Percentiles rank a stretch among this genome's conserved stretches.
These are phyloP conservation scores for Amaranthus tricolor DNA, from an alignment of 179 eudicot species.

Conservation along the genomic window DNA sequence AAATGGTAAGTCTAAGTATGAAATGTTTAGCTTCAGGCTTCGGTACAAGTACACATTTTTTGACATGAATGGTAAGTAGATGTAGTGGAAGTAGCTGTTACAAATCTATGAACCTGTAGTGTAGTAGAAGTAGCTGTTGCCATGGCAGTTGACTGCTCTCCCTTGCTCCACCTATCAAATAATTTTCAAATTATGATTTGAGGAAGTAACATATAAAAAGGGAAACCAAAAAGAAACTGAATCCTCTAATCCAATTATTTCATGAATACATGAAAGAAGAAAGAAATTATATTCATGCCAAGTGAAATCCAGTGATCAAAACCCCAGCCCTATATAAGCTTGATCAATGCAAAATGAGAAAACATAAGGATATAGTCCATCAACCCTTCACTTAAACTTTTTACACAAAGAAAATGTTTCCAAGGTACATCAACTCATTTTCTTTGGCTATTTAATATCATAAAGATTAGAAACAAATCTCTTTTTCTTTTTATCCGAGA, in stretches of 20 bases:
- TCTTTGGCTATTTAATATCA: no score
- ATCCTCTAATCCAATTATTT: no score
- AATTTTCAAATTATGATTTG: neutral
- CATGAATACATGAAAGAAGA: neutral
- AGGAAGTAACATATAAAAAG: neutral
- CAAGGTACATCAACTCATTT: neutral
- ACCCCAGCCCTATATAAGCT: neutral
- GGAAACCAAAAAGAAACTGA: neutral
- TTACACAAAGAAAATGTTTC: neutral
- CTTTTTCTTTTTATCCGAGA: no score
- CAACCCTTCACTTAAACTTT: conserved; percentile 2
- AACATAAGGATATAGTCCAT: neutral
- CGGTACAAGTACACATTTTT: neutral
- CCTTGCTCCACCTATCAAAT: conserved; percentile 77
- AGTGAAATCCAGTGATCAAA: neutral
- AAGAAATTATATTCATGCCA: neutral
- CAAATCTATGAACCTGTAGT: conserved; percentile 46
- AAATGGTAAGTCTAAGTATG: neutral
- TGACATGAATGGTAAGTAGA: neutral
- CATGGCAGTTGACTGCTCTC: conserved; percentile 91
- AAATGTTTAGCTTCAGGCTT: neutral
- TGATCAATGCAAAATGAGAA: neutral
- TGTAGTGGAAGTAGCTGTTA: neutral
- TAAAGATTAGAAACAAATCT: no score
- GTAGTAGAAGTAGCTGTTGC: conserved; percentile 67